Base-by-base conservation (phyloP, 768 basidiomycete genomes). In the Lactarius akahatsu region DNA sequence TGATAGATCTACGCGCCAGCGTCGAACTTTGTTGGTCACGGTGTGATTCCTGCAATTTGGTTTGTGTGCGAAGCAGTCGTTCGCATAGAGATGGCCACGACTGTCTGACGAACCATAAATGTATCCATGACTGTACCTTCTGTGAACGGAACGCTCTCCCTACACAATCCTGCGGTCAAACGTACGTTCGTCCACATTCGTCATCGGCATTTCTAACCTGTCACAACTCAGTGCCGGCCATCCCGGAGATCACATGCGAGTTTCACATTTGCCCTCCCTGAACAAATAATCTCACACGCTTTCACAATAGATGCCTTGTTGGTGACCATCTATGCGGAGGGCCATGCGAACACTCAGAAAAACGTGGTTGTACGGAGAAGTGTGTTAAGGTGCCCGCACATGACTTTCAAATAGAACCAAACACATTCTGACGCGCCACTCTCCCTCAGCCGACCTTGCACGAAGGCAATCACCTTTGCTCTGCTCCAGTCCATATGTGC, bases 401-500 rank as follows among this genome's bases (percentile, higher is more conserved):
- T 72, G 72, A 43, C 75, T 84, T 20, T 70, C 70, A 10, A 81
- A 77, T 59, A 10, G 8, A 6, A 26, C 13, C 23, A 26, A 11
- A 43, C 23, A 3, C 23, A 2, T 4, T 23, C 18, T 10, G 6
- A 52, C 23, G 40, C 23, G 5, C 5, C 26, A 7, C 1, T 52
- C 5, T 1, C 1, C 3, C 16, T 13, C 4, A 32, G 43, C 15
- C 45, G 26, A 28, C 13, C 7, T 30, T 20, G 11, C 57, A 58
- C 38, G 85, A 80, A 3, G 78, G 77, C 0, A 80, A 79, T 8
- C 86, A 88, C 69, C 63, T 81, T 59, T 88, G 86, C 69, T 79
- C 84, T 0, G 83, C 85, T 4, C 73, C 75, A n/a, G 70, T 79
- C 1, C 86, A 88, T 66, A 79, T 79, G 36, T 88, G 86, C 63